Evolutionary conservation across 345 rosid genomes (phyloP).

Genomic region (Citrus inodora): DNA sequence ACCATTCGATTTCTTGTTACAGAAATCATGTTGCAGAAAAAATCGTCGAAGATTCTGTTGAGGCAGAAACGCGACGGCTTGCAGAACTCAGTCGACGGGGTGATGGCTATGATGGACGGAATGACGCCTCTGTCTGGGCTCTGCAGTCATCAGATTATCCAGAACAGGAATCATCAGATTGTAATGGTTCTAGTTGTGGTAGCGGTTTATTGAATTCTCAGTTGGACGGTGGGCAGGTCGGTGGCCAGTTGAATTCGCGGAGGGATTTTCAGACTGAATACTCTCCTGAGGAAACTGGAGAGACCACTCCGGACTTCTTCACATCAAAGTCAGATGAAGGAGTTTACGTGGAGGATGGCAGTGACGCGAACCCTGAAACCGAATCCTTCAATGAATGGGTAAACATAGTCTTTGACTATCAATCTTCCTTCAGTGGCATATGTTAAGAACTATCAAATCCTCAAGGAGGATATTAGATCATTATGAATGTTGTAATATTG

Average conservation of each 20-base stretch:
- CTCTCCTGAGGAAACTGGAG: neutral
- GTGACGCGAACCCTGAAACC: neutral
- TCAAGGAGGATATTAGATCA: neutral
- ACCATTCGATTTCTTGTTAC: no score
- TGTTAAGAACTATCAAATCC: neutral
- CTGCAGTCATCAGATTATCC: neutral
- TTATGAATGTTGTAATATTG: neutral
- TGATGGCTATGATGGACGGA: no score
- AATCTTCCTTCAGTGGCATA: neutral
- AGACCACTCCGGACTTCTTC: neutral
- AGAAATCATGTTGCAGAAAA: neutral
- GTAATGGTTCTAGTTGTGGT: neutral
- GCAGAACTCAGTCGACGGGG: neutral
- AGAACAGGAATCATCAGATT: neutral
- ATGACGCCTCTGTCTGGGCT: neutral
- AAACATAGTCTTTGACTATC: neutral
- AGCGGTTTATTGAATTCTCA: neutral
- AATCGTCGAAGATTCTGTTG: neutral
- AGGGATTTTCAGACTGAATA: neutral
- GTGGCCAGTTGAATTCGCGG: neutral
- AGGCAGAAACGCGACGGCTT: neutral
- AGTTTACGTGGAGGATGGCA: neutral
- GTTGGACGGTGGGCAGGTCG: neutral
- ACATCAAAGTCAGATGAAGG: neutral
- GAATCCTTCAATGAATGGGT: neutral